phyloP scores from a whole-genome alignment of 2,329 filamentous ascomycete genomes.

The Ophiobolus disseminans region DNA sequence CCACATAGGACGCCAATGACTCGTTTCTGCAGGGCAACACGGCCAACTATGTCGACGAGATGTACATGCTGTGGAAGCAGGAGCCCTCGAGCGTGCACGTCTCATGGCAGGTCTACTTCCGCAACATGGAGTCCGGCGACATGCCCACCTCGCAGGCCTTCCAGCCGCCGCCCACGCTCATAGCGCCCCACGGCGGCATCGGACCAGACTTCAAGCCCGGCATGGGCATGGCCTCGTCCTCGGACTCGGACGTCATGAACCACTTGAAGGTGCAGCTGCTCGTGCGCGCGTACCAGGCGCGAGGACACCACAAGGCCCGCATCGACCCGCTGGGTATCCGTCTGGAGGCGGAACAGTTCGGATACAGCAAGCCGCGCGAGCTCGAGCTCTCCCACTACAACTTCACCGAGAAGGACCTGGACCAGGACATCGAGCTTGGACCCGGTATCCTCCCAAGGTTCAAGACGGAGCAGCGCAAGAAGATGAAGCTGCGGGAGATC shows the following conservation, averaged over 20 bases:
- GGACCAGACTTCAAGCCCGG: conserved; percentile 73
- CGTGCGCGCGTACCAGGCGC: conserved; percentile 95
- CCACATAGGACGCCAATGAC: conserved; percentile 78
- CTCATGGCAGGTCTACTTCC: conserved; percentile 99
- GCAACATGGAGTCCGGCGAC: conserved; percentile 97
- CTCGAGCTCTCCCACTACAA: conserved; percentile 91
- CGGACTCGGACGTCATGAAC: conserved; percentile 86
- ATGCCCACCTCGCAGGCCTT: conserved; percentile 99
- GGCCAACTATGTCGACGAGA: conserved; percentile 99
- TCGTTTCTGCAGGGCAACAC: conserved; percentile 96
- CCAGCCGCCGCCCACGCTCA: conserved; percentile 90
- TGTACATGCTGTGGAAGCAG: conserved; percentile 98
- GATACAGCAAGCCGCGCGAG: conserved; percentile 89
- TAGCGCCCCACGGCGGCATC: conserved; percentile 79
- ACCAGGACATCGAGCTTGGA: conserved; percentile 88
- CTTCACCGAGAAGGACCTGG: conserved; percentile 92
- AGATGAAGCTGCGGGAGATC: conserved; percentile 97
- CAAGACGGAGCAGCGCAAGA: conserved; percentile 84
- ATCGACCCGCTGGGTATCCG: conserved; percentile 96
- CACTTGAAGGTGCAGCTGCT: conserved; percentile 98
- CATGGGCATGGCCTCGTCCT: conserved; percentile 67
- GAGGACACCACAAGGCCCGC: conserved; percentile 97
- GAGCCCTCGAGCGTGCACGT: conserved; percentile 93
- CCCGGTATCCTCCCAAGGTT: conserved; percentile 96
- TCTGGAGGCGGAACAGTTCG: conserved; percentile 81